Conservation (phyloP, 441 rosid genomes). For the Flueggea neowawraea region DNA sequence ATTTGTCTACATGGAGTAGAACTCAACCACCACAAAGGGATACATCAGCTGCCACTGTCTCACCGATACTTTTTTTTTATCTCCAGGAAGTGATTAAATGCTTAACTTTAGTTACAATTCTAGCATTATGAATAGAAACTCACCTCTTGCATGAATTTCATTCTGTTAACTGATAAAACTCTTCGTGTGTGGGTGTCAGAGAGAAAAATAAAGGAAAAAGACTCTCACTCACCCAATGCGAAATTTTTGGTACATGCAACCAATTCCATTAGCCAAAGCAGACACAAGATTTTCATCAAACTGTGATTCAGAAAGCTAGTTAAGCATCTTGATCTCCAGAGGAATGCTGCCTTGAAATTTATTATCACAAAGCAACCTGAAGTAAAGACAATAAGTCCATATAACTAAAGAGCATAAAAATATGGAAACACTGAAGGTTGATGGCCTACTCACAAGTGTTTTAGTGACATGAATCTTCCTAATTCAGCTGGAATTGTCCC, state of each 20-base stretch:
- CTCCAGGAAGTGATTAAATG: too few relatives aligned
- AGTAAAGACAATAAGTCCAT: constrained; percentile 7
- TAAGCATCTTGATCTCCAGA: constrained; percentile 38
- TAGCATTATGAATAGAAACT: too few relatives aligned
- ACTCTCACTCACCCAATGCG: constrained; percentile 49
- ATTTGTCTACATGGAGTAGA: background rate
- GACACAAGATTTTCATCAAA: constrained; percentile 35
- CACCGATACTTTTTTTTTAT: too few relatives aligned
- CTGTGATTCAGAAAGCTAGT: constrained; percentile 41
- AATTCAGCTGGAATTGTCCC: constrained; percentile 67
- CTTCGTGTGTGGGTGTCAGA: background rate
- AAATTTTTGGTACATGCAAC: constrained; percentile 48
- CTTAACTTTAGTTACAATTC: too few relatives aligned
- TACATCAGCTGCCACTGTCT: background rate
- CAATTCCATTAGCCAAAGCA: constrained; percentile 22
- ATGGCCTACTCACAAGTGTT: constrained; percentile 54
- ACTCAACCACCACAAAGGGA: background rate
- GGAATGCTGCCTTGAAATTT: constrained; percentile 42
- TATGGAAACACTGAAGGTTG: constrained; percentile 1
- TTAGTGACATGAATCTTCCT: constrained; percentile 35
- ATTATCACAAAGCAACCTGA: constrained; percentile 67
- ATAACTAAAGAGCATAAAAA: constrained; percentile 3
- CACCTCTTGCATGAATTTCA: too few relatives aligned
- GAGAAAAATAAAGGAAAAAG: background rate
- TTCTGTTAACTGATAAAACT: background rate